Base-by-base conservation (phyloP, 2,329 filamentous ascomycete species). In the Monosporascus sp. region DNA sequence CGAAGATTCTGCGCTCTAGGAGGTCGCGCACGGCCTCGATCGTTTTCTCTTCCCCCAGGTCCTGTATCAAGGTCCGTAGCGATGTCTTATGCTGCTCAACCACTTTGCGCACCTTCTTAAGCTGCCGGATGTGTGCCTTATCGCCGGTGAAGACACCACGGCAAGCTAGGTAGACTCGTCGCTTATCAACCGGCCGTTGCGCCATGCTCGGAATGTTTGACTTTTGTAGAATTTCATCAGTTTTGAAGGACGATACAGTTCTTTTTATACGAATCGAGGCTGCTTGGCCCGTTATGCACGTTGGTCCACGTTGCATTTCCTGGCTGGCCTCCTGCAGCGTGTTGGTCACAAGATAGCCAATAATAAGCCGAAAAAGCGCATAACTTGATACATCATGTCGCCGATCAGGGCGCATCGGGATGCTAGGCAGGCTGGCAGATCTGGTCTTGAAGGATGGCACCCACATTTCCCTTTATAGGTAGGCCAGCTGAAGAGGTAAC, bases 1-100 rank as follows among this genome's bases (percentile, higher is more conserved):
- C 58, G 53, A 72, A 71, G 11, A 70, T 52, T 3, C 58, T 46
- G 8, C 43, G 47, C 43, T 65, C 59, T 16, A 69, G 47, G n/a
- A 70, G 52, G 19, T 45, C 47, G 37, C 58, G 62, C 20, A 61
- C 46, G 14, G 64, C 63, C 8, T 58, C 55, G 9, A 59, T 48
- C 11, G 62, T 52, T 19, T 59, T 60, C 8, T 55, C 47, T 43
- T 52, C 40, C 24, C 56, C 58, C 26, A 64, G 51, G 24, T 58
- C 59, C 2, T 48, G 35, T 5, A 60, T 59, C 7, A 66, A 46
- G 22, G 55, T 38, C 14, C 27, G 24, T 14, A 65, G 43, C 11
- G 52, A 41, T 5, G 19, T 19, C 7, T 38, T 46, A 24, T 61
- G 54, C 14, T 55, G 54, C 44, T 51, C 11, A 2, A 67, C 51